phyloP scores from a whole-genome alignment of 1,284 basidiomycete genomes.

The Sanghuangporus baumii region DNA sequence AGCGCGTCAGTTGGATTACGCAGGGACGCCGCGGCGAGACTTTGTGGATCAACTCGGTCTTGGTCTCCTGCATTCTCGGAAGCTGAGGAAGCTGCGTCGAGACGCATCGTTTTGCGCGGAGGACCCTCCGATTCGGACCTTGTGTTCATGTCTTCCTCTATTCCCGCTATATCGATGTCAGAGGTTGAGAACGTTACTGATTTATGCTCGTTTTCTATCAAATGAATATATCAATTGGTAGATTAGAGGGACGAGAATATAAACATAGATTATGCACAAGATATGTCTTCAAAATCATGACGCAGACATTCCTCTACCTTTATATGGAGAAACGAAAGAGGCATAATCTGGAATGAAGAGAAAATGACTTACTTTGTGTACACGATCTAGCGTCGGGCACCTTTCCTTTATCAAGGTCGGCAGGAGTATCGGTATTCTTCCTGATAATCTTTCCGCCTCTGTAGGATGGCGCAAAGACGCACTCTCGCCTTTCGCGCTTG shows the following conservation, averaged over 20 bases:
- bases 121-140: slow-evolving; percentile 13
- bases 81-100: slow-evolving; percentile 6
- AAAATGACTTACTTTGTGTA: slow-evolving; percentile 4
- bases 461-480: slow-evolving; percentile 29
- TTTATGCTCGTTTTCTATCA: slow-evolving; percentile 5
- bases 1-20: slow-evolving; percentile 18
- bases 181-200: slow-evolving; percentile 11
- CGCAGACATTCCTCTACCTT: too few species aligned
- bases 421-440: background rate
- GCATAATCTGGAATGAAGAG: background rate
- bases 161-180: slow-evolving; percentile 13
- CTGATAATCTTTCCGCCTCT: slow-evolving; percentile 17
- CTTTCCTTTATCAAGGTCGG: background rate
- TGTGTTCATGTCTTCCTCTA: slow-evolving; percentile 5
- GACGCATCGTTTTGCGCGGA: slow-evolving; percentile 14
- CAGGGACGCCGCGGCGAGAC: slow-evolving; percentile 16
- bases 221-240: background rate
- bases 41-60: slow-evolving; percentile 15
- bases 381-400: background rate
- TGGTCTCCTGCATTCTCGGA: slow-evolving; percentile 8
- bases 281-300: background rate
- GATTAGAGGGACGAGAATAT: background rate
- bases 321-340: background rate
- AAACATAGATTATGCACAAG: background rate
- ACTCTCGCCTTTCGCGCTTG: slow-evolving; percentile 34